These are phyloP conservation scores for Fusarium marasasianum DNA, from an alignment of 2,329 filamentous ascomycete genomes.

Conservation along the genomic window DNA sequence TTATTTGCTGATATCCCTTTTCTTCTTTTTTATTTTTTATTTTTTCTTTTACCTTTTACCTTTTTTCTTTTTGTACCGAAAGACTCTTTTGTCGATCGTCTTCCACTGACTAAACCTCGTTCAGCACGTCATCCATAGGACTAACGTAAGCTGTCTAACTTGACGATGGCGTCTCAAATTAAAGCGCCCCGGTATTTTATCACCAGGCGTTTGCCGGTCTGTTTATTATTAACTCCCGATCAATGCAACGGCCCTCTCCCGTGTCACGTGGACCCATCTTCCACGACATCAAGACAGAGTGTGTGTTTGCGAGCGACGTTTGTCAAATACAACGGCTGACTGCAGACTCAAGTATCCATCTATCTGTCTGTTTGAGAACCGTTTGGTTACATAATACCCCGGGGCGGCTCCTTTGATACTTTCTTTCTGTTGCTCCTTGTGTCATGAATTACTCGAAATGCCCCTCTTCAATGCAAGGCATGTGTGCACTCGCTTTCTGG, in stretches of 20 bases:
- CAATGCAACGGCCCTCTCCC: neutral
- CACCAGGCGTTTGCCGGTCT: neutral
- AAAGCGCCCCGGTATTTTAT: constrained; percentile 1
- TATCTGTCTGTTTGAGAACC: neutral
- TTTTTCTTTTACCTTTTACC: neutral
- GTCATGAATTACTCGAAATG: neutral
- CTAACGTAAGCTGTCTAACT: neutral
- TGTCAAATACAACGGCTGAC: neutral
- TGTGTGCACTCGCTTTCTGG: neutral
- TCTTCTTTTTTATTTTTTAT: neutral
- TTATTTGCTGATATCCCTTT: neutral
- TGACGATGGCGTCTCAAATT: constrained; percentile 16
- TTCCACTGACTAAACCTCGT: neutral
- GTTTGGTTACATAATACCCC: neutral
- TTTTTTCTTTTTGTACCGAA: neutral
- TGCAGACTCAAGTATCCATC: neutral
- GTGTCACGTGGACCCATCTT: constrained; percentile 10
- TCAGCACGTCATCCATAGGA: neutral
- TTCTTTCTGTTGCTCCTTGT: neutral
- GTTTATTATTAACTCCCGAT: constrained; percentile 6
- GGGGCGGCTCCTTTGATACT: neutral
- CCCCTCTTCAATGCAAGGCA: neutral
- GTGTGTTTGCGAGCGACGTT: neutral
- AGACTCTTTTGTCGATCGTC: neutral
- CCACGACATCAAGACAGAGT: neutral